Base-by-base conservation (phyloP, 768 basidiomycete species). In the Brasilioporus rufonigricans region DNA sequence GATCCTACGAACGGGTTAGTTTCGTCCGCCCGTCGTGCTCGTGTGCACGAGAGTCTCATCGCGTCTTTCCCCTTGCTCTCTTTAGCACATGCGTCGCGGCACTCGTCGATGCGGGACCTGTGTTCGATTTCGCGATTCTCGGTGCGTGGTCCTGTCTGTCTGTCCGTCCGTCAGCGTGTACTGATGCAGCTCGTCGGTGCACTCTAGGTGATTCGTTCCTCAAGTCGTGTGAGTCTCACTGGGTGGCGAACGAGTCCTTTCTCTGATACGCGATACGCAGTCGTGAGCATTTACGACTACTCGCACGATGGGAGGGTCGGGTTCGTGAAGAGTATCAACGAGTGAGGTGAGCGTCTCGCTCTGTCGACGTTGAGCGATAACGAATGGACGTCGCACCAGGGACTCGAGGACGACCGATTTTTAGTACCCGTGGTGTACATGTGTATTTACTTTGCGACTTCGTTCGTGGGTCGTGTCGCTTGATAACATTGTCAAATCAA, bases 231-330 rank as follows among this genome's bases (percentile, higher is more conserved):
- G 56, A 65, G 82, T 39, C 19, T 21, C 18, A 8, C 35, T 36
- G 3, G 27, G 9, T 8, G 35, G 21, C 39, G 13, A 5, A 11
- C 10, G 19, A 10, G n/a, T 19, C 21, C 16, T 27, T 8, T 38
- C 13, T 45, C 56, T 61, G 53, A 59, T 4, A 58, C 6, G 40
- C 10, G 44, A 38, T 14, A 23, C 26, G 27, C 52, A 86, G 84
- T 83, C 80, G 83, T 87, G 62, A 73, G 80, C 6, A 73, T 79
- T 24, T 87, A 78, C 61, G 86, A 87, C 66, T 84, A 85, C 55
- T 73, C 78, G 5, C 73, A 80, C 31, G 76, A 72, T 0, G 78
- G 66, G 5, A 73, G 83, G 40, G 76, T 87, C 4, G 86, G 86
- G 4, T 81, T 88, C 53, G 74, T 80, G 31, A 73, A 77, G 16